These are phyloP conservation scores for Panellus pusillus DNA, from an alignment of 768 basidiomycete genomes.

Conservation along the genomic window DNA sequence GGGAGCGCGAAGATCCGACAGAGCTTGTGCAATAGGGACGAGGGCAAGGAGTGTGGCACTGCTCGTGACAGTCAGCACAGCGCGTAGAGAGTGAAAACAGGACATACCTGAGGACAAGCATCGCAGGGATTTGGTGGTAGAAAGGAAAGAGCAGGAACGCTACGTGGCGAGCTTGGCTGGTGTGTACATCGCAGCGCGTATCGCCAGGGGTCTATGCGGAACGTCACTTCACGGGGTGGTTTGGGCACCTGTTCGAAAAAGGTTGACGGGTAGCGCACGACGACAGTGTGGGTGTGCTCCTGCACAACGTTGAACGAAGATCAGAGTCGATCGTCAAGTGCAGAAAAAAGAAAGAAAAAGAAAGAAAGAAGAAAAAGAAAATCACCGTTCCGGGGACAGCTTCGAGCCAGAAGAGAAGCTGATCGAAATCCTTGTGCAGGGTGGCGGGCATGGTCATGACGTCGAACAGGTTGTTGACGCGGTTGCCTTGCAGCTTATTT, in stretches of 20 bases:
- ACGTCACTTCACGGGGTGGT: not conserved
- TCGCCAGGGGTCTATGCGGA: not conserved
- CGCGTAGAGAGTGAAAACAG: not conserved
- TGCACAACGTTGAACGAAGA: not conserved
- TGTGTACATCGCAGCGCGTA: too few relatives aligned
- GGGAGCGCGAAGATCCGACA: slow-evolving; percentile 10
- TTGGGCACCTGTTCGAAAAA: not conserved
- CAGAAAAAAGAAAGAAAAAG: too few relatives aligned
- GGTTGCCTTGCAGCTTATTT: slow-evolving; percentile 2
- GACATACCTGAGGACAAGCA: not conserved
- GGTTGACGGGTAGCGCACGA: not conserved
- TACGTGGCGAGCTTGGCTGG: slow-evolving; percentile 1
- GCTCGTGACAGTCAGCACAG: not conserved
- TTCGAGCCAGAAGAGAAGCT: slow-evolving; percentile 14
- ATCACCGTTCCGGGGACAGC: slow-evolving; percentile 8
- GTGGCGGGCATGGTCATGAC: slow-evolving; percentile 9
- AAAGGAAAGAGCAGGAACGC: not conserved
- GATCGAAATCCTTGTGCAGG: slow-evolving; percentile 6
- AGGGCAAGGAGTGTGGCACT: slow-evolving; percentile 7
- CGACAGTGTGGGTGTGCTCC: slow-evolving; percentile 2
- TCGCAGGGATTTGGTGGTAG: not conserved
- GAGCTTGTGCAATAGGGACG: not conserved
- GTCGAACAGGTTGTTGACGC: slow-evolving; percentile 9
- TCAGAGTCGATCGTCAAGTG: not conserved
- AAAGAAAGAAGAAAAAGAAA: not conserved